Evolutionary conservation across 2,329 filamentous ascomycete genomes (phyloP), one percentile per base, ranked within the genome.

Genomic region (Alternaria consortialis): DNA sequence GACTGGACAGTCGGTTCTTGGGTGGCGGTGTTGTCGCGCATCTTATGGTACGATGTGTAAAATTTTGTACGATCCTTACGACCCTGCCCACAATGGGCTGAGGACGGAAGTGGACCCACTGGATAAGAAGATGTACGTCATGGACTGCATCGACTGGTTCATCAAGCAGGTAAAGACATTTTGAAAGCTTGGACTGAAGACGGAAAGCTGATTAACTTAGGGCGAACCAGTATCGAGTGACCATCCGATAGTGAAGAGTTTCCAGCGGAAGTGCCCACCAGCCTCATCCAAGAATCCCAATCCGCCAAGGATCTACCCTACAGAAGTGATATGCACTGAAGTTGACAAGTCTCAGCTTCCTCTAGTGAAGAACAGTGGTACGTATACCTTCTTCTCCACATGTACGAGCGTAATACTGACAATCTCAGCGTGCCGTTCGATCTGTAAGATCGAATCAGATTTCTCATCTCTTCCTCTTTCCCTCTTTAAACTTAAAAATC

Each of bases 1-100:
- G 1, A 77, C 77, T 8, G 77, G 75, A 1, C 72, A 75, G 2
- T 72, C 83, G 0, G 82, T 86, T 0, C 74, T 86, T 1, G 72
- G 73, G 0, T 77, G 74, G 75, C 69, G 76, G 2, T 79, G 76
- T 53, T 77, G 74, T 54, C 65, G 77, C 15, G 73, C 77, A 6
- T 71, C 67, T 0, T 79, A 79, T 40, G 77, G 77, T 7, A 77
- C 74, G 0, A 67, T 74, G 44, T 79, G 77, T 62, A 79, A 77
- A 62, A 70, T 77, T 9, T 40, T 73, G 15, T 77, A 77, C 59
- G 68, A 79, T 37, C 66, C 70, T 39, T 63, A 68, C n/a, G 72
- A 76, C 17, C 69, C 72, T 4, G 58, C 69, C 1, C 76, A 78
- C 44, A 37, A 53, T 3, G 68, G 66, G 0, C 65, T 68, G 48